phyloP scores from a whole-genome alignment of 805 yeast species.

The Geotrichum ghanense region DNA sequence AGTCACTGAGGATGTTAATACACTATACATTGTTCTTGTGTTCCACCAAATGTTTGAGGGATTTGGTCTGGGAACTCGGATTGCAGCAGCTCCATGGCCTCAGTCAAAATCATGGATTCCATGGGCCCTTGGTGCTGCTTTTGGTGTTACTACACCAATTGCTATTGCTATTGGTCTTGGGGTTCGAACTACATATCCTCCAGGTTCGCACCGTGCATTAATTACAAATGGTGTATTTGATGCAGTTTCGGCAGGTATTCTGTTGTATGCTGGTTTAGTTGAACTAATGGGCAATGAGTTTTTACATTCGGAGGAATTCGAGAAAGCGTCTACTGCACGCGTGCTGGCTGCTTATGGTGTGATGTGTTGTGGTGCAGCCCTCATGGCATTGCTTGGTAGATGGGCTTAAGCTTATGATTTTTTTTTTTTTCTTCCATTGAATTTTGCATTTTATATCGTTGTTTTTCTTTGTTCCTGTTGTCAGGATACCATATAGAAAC shows the following conservation, averaged over 20 bases:
- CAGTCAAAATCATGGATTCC: conserved; percentile 29
- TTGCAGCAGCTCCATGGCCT: conserved; percentile 44
- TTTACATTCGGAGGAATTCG: conserved; percentile 31
- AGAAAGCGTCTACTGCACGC: conserved; percentile 11
- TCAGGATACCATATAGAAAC: too few relatives aligned
- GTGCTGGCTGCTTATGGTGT: conserved; percentile 17
- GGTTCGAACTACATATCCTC: conserved; percentile 47
- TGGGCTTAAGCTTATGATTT: conserved; percentile 29
- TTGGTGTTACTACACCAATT: conserved; percentile 54
- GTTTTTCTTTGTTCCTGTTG: too few relatives aligned
- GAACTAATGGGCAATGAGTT: conserved; percentile 76
- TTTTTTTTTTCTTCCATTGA: too few relatives aligned
- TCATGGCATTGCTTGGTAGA: conserved; percentile 54
- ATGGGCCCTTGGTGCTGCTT: conserved; percentile 29
- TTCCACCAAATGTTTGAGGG: conserved; percentile 75
- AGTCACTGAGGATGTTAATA: conserved; percentile 59
- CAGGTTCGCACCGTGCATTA: conserved; percentile 41
- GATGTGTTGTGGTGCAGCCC: conserved; percentile 41
- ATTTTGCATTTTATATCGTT: too few relatives aligned
- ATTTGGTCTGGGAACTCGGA: conserved; percentile 70
- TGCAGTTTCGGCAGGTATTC: conserved; percentile 65
- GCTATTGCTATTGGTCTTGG: conserved; percentile 74
- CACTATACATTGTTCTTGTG: conserved; percentile 47
- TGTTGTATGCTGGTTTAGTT: conserved; percentile 65
- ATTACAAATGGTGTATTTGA: conserved; percentile 66